A percentile compares a stretch with the other conserved stretches of the same genome.
Conservation (phyloP, 306 rosid genomes). For the Comarum palustre region DNA sequence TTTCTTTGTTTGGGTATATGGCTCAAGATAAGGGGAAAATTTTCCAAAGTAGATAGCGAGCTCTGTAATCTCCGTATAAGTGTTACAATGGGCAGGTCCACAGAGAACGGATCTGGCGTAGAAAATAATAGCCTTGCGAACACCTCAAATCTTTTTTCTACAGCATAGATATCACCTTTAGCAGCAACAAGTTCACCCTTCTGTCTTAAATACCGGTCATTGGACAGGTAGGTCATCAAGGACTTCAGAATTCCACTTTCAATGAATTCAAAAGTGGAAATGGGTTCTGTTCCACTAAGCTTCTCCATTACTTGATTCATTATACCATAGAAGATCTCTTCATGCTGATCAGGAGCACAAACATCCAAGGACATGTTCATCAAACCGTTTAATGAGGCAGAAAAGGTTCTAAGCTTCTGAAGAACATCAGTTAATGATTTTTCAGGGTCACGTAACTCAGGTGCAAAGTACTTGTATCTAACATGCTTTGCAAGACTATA, state of each 20-base stretch:
- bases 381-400: conserved; percentile 53
- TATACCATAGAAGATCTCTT: conserved; percentile 49
- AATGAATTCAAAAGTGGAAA: conserved; percentile 93
- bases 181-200: conserved; percentile 35
- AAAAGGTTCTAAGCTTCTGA: conserved; percentile 60
- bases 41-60: conserved; percentile 80
- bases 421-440: conserved; percentile 75
- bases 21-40: conserved; percentile 72
- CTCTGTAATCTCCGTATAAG: conserved; percentile 65
- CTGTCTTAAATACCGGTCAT: conserved; percentile 49
- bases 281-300: conserved; percentile 72
- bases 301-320: conserved; percentile 61
- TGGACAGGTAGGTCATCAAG: conserved; percentile 61
- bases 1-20: conserved; percentile 50
- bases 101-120: conserved; percentile 42
- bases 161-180: conserved; percentile 32
- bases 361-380: conserved; percentile 31
- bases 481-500: conserved; percentile 67
- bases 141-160: conserved; percentile 76
- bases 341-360: conserved; percentile 43
- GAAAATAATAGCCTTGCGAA: conserved; percentile 59
- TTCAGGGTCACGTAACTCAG: conserved; percentile 59
- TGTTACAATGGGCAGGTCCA: conserved; percentile 45
- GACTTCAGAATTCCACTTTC: conserved; percentile 91
- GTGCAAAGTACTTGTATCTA: conserved; percentile 56